phyloP scores from a whole-genome alignment of 2,329 filamentous ascomycete species.

The Fusarium protoensiforme region DNA sequence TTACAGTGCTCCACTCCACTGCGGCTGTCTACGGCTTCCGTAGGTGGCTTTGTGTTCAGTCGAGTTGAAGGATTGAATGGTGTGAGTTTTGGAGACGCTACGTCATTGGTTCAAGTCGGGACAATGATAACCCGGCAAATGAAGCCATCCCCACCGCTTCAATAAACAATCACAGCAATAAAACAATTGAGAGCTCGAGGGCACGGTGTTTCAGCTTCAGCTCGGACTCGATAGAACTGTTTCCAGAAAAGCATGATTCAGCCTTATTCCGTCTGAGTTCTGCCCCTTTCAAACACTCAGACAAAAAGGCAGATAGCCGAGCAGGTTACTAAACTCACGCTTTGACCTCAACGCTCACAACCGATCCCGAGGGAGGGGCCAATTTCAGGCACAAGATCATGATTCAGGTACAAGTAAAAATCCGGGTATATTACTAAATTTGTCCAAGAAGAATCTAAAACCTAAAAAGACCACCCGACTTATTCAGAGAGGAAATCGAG shows the following conservation, averaged over 20 bases:
- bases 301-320: background rate
- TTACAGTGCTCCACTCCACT: background rate
- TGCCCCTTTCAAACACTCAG: background rate
- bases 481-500: conserved; percentile 49
- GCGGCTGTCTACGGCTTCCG: conserved; percentile 39
- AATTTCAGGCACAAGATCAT: background rate
- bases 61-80: background rate
- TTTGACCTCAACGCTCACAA: background rate
- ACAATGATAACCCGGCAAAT: background rate
- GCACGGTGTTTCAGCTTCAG: background rate
- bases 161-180: background rate
- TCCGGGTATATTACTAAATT: background rate
- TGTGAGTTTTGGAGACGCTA: background rate
- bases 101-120: background rate
- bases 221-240: background rate
- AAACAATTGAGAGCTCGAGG: background rate
- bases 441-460: background rate
- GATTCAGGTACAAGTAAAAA: background rate
- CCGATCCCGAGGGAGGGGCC: background rate
- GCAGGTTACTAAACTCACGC: background rate
- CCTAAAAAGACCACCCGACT: background rate
- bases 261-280: background rate
- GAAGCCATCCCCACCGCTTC: background rate
- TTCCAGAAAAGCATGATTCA: background rate
- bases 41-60: conserved; percentile 8